Base-by-base conservation (phyloP, 371 early-diverging fungal genomes). In the Syncephalastrum sp. region DNA sequence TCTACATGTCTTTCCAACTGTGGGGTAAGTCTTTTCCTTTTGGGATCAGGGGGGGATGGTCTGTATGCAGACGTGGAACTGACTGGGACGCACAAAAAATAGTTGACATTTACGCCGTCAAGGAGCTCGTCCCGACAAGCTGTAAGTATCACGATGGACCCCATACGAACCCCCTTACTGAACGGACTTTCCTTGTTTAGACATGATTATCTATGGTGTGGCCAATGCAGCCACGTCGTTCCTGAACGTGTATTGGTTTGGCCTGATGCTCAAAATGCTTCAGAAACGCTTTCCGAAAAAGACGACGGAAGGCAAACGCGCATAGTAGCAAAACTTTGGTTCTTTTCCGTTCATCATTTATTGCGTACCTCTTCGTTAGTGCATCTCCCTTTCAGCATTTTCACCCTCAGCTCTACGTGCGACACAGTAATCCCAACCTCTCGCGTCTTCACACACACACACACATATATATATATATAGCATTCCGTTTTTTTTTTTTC, bases 161-260 rank as follows among this genome's bases (percentile, higher is more conserved):
- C 17, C 41, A 15, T 53, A n/a, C 19, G 2, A 50, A 50, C 5
- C 50, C 24, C 50, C 54, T 53, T 44, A 53, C 19, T 23, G 21
- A 19, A 43, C 15, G 54, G 13, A 45, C 24, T 25, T 10, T 53
- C 19, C 52, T n/a, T 14, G 53, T 56, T 56, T 79, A 64, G 69
- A 81, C 56, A 69, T 54, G 55, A 55, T 76, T 13, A 65, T 90
- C 23, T 90, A 89, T 65, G 77, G 82, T 3, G 60, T 61, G 6
- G 84, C 85, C 48, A 91, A 90, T 61, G 57, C 87, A 2, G 72
- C 82, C 0, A 76, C 92, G 16, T 85, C 84, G 60, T 65, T 68
- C 14, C 81, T 94, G 21, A 92, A 94, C 69, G 44, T 90, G 29
- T 88, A 78, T 67, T 94, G 94, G 92, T 92, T 91, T 69, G 66